Evolutionary conservation across 345 rosid genomes (phyloP), one percentile per base, ranked within the genome.

Genomic region (Trapa bicornis): DNA sequence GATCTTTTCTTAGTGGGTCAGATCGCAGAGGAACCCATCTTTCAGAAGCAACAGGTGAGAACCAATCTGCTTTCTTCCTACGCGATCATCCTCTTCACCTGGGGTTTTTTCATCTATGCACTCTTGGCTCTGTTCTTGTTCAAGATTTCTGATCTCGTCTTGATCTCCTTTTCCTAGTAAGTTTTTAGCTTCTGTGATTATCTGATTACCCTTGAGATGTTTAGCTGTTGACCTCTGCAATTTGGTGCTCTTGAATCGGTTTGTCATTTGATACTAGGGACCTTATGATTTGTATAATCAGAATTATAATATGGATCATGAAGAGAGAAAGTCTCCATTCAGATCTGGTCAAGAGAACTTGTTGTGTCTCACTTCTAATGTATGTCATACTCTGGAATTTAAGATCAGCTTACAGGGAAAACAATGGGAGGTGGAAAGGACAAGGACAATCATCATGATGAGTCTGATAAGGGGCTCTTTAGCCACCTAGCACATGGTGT

Each of bases 371-470:
- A 29, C 7, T 37, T 58, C 38, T 58, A 58, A 58, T 35, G 32
- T 32, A 35, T 0, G 10, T 3, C 38, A 32, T 58, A 33, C 22
- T 39, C 66, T 35, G 33, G 52, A 54, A 65, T 65, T 45, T 47
- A n/a, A 42, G 16, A 65, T 41, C 14, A 3, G n/a, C 36, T 14
- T 36, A 47, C 47, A 35, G 33, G 12, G 71, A 15, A 38, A 73
- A 79, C 61, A 62, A 87, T 87, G 92, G 92, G 87, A 65, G 86
- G 86, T 16, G 84, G 86, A 36, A 58, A 58, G 38, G 63, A 58
- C 63, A 82, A 84, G 80, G 76, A 84, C 69, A 72, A 72, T 57
- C 69, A 73, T 13, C 69, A 73, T 13, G 80, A 66, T 39, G 79
- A 68, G 15, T 52, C 75, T 5, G 85, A 81, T 68, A 84, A 79